phyloP scores from a whole-genome alignment of 2,329 filamentous ascomycete genomes.

The Colletotrichum coccodes region DNA sequence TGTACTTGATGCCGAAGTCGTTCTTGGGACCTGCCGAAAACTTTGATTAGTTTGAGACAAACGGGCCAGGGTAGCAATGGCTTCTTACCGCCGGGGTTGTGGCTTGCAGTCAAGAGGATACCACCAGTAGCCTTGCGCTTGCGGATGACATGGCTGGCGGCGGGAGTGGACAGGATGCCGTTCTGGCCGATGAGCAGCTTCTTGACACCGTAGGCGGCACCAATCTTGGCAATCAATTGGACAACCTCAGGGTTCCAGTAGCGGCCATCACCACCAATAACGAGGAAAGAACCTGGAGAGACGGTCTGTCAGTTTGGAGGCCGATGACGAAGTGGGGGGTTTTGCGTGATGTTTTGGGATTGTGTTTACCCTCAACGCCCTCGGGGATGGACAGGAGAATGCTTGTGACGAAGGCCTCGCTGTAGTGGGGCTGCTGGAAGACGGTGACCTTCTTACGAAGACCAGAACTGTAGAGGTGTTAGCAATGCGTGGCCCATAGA shows the following conservation, averaged over 20 bases:
- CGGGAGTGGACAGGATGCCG: conserved; percentile 96
- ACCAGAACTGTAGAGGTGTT: conserved; percentile 75
- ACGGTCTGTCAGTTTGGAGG: conserved; percentile 12
- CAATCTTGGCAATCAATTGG: conserved; percentile 96
- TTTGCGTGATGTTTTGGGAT: conserved; percentile 8
- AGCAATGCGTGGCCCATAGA: conserved; percentile 11
- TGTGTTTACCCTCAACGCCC: conserved; percentile 76
- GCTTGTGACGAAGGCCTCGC: conserved; percentile 93
- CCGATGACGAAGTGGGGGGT: not conserved
- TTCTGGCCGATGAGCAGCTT: conserved; percentile 97
- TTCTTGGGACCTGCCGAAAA: conserved; percentile 77
- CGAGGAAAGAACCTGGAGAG: conserved; percentile 77
- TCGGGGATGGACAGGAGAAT: conserved; percentile 97
- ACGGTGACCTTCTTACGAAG: conserved; percentile 99
- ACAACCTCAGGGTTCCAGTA: conserved; percentile 98
- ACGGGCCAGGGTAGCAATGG: not conserved
- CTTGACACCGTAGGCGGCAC: conserved; percentile 97
- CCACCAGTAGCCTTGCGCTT: conserved; percentile 95
- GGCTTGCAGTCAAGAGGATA: conserved; percentile 95
- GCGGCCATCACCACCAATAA: conserved; percentile 96
- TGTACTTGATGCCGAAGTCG: conserved; percentile 99
- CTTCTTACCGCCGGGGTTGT: conserved; percentile 92
- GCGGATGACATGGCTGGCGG: conserved; percentile 94
- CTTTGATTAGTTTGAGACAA: conserved; percentile 15
- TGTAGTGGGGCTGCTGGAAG: conserved; percentile 96